phyloP scores from a whole-genome alignment of 2,329 filamentous ascomycete species.

The Zalaria obscura region DNA sequence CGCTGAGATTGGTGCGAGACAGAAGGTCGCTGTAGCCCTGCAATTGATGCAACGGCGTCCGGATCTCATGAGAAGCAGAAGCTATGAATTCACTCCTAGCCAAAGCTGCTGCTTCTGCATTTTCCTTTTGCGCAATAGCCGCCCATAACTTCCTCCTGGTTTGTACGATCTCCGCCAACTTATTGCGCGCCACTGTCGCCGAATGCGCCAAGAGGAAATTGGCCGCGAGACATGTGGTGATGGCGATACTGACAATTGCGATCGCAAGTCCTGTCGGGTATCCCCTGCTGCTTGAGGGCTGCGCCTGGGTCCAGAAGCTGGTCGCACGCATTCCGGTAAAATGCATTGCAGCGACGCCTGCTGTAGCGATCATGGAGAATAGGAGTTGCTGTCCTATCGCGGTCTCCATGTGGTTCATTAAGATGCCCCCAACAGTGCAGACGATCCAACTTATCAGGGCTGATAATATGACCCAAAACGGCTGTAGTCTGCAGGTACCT shows the following conservation, averaged over 20 bases:
- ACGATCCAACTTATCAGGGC: conserved; percentile 19
- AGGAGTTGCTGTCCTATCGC: conserved; percentile 17
- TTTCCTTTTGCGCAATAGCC: conserved; percentile 20
- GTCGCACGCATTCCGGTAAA: conserved; percentile 20
- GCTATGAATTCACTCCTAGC: conserved; percentile 21
- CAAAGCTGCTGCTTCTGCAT: conserved; percentile 17
- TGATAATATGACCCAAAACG: conserved; percentile 14
- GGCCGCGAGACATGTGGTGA: conserved; percentile 19
- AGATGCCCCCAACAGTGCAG: conserved; percentile 17
- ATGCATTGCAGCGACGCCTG: conserved; percentile 22
- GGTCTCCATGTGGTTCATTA: conserved; percentile 20
- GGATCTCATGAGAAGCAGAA: conserved; percentile 22
- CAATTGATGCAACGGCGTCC: conserved; percentile 21
- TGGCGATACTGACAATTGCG: conserved; percentile 17
- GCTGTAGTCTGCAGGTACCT: conserved; percentile 14
- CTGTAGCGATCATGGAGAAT: conserved; percentile 17
- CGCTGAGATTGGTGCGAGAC: conserved; percentile 16
- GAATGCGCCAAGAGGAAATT: conserved; percentile 20
- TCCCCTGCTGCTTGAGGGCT: conserved; percentile 12
- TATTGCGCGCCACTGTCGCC: conserved; percentile 16
- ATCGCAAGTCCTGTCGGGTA: conserved; percentile 18
- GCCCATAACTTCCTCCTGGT: conserved; percentile 19
- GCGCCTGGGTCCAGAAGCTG: conserved; percentile 15
- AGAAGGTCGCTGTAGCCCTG: conserved; percentile 22
- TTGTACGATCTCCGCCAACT: conserved; percentile 17